Evolutionary conservation across 2,329 filamentous ascomycete genomes (phyloP), one percentile per base, ranked within the genome.

Genomic region (Neurospora sp.): DNA sequence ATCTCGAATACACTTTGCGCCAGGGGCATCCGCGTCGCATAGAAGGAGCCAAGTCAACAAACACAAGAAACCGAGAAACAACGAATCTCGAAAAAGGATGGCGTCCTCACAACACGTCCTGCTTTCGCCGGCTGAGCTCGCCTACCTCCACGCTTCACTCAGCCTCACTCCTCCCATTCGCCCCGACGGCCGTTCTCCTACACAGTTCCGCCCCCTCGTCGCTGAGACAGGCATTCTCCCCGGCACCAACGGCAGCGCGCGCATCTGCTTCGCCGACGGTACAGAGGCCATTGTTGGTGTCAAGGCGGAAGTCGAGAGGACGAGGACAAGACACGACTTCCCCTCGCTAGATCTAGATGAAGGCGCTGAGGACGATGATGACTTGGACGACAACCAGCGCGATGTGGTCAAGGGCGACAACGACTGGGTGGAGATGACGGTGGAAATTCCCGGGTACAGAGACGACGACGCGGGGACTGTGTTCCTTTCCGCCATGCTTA

Each of bases 211-310:
- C 3, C 93, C 95, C 0, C 84, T 99, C 70, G 89, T 91, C 19
- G 96, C 96, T 71, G 96, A 99, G 83, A 93, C 92, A 69, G 92
- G 93, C 70, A 92, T 98, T 70, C 86, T 99, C 0, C 94, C 96
- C 0, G 90, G 90, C 66, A 91, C 95, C 17, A 97, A 98, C 78
- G 96, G 96, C 72, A 96, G 92, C 80, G 95, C 96, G 71, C 89
- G 96, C 40, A 91, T 99, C 66, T 97, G 95, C 74, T 96, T 98
- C 78, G 90, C 93, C 3, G 96, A 99, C 79, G 96, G 96, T 68
- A 97, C 93, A 1, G 96, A 99, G 81, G 96, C 96, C 7, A 91
- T 99, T 72, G 96, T 97, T 6, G 96, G 96, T 66, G 90, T 97
- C 72, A 99, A 98, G 82, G 93, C 93, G 0, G 95, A 98, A 81